These are phyloP conservation scores for Phytopythium mirpurense DNA, from an alignment of 352 stramenopile genomes.

Conservation along the genomic window DNA sequence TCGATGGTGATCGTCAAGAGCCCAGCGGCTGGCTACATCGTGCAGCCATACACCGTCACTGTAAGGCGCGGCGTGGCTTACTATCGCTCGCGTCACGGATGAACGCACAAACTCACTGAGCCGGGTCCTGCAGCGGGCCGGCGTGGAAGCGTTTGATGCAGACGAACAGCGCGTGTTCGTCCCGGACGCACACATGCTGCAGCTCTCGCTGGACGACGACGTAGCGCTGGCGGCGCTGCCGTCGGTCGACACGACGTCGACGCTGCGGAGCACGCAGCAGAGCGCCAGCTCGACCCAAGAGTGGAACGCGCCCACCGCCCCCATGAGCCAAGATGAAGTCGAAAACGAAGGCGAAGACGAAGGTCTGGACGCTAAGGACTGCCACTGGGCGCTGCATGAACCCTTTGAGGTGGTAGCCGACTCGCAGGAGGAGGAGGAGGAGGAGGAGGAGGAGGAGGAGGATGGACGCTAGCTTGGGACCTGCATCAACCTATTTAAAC, in stretches of 20 bases:
- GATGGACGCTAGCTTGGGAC: constrained; percentile 15
- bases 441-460: neutral
- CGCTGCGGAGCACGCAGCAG: constrained; percentile 56
- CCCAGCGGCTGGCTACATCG: constrained; percentile 38
- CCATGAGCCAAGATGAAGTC: constrained; percentile 7
- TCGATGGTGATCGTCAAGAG: constrained; percentile 64
- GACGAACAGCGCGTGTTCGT: constrained; percentile 32
- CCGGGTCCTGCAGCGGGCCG: neutral
- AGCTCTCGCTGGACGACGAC: constrained; percentile 11
- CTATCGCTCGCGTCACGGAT: too few relatives aligned
- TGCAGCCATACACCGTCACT: constrained; percentile 62
- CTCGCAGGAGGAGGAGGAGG: constrained; percentile 44
- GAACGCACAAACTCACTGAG: too few relatives aligned
- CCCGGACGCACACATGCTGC: constrained; percentile 48
- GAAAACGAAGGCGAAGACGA: too few relatives aligned
- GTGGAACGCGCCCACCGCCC: constrained; percentile 13
- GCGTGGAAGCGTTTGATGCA: constrained; percentile 1
- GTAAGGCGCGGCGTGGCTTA: constrained; percentile 20
- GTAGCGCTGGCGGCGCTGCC: constrained; percentile 36
- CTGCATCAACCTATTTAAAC: constrained; percentile 12
- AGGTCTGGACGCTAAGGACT: constrained; percentile 12
- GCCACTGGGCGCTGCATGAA: constrained; percentile 7
- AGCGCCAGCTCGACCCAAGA: constrained; percentile 25
- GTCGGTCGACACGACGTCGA: constrained; percentile 33
- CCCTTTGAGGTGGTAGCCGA: constrained; percentile 55